Evolutionary conservation across 495 filamentous ascomycete genomes (phyloP).

Genomic region (Cudoniella acicularis): DNA sequence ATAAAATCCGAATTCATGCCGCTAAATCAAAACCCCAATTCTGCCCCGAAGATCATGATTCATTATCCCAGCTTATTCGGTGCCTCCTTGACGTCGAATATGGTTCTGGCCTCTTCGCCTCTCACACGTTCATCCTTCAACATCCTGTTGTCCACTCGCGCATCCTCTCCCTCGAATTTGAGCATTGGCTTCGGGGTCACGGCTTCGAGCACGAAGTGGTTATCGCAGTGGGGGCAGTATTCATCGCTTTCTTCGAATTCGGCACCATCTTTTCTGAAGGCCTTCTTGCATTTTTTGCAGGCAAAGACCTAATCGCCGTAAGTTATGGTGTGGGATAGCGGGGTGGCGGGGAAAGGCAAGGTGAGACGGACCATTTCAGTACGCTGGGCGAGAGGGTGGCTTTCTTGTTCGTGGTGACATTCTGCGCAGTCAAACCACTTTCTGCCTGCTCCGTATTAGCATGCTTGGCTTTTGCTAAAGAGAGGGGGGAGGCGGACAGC

Average conservation of each 20-base stretch:
- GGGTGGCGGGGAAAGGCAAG: neutral
- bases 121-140: conserved; percentile 86
- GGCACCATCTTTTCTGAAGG: conserved; percentile 86
- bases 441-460: conserved; percentile 49
- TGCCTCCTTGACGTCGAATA: conserved; percentile 70
- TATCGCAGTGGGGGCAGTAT: conserved; percentile 99
- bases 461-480: neutral
- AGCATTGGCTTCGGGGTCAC: conserved; percentile 73
- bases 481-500: conserved; percentile 59
- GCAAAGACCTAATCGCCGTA: conserved; percentile 51
- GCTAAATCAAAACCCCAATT: conserved; percentile 23
- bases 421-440: conserved; percentile 99
- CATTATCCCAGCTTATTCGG: conserved; percentile 73
- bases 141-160: conserved; percentile 80
- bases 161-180: conserved; percentile 86
- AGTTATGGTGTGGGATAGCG: neutral
- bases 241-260: conserved; percentile 98
- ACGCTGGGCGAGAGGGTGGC: conserved; percentile 69
- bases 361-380: conserved; percentile 67
- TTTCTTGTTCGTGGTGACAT: conserved; percentile 80
- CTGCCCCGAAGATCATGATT: neutral
- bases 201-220: conserved; percentile 93
- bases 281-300: conserved; percentile 98
- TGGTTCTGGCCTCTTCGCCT: conserved; percentile 52
- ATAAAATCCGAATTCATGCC: conserved; percentile 12